A percentile compares a stretch with the other conserved stretches of the same genome.
Evolutionary conservation across 1,139 yeast genomes (phyloP).

Genomic region (Sugiyamaella novakii): DNA sequence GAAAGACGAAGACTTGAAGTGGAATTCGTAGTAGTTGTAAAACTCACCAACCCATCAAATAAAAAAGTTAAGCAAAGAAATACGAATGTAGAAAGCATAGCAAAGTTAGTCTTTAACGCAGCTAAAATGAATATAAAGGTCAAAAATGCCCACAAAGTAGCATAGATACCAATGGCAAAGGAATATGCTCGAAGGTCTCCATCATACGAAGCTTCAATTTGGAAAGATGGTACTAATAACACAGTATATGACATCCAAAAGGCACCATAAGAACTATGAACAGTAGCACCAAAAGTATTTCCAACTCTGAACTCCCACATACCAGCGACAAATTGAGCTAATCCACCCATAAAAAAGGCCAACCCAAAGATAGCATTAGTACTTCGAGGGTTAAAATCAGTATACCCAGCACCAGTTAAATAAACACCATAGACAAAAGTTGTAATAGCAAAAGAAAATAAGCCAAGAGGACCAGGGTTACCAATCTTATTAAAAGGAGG

Average conservation of each 20-base stretch:
- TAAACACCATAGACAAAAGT: conserved; percentile 68
- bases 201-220: conserved; percentile 59
- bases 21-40: conserved; percentile 43
- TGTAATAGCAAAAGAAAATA: conserved; percentile 79
- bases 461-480: conserved; percentile 86
- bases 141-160: conserved; percentile 77
- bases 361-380: conserved; percentile 59
- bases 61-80: conserved; percentile 37
- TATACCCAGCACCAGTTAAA: conserved; percentile 8
- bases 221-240: conserved; percentile 67
- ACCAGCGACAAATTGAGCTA: conserved; percentile 70
- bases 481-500: conserved; percentile 72
- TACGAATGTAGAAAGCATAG: conserved; percentile 57
- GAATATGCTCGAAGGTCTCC: conserved; percentile 45
- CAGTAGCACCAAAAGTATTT: conserved; percentile 85
- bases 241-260: conserved; percentile 81
- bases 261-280: conserved; percentile 75
- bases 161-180: conserved; percentile 72
- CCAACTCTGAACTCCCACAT: conserved; percentile 67
- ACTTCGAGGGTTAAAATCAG: not conserved
- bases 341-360: conserved; percentile 80
- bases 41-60: conserved; percentile 54
- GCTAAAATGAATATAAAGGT: conserved; percentile 65
- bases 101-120: conserved; percentile 78
- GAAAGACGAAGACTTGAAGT: conserved; percentile 42